These are phyloP conservation scores for Pugionium cornutum DNA, from an alignment of 345 rosid genomes.

Conservation along the genomic window DNA sequence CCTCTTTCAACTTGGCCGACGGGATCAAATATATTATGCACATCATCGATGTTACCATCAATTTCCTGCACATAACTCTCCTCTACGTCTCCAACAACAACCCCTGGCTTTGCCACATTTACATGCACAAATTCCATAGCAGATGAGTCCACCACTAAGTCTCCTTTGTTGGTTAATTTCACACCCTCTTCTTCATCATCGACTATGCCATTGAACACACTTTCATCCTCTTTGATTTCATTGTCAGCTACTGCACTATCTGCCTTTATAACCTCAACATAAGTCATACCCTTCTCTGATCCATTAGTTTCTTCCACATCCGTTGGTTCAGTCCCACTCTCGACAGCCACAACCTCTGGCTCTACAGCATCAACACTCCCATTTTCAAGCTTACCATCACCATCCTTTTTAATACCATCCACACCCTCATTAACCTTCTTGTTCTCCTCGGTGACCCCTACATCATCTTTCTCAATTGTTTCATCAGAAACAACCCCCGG, in stretches of 20 bases:
- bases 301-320: conserved; percentile 38
- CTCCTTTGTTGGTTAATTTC: conserved; percentile 43
- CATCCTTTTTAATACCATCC: conserved; percentile 29
- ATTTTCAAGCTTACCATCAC: conserved; percentile 34
- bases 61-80: conserved; percentile 41
- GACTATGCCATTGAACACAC: conserved; percentile 17
- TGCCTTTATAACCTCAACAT: conserved; percentile 32
- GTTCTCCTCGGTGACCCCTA: conserved; percentile 35
- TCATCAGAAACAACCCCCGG: conserved; percentile 38
- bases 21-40: conserved; percentile 52
- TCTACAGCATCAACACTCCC: conserved; percentile 33
- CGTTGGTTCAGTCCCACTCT: conserved; percentile 35
- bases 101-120: conserved; percentile 38
- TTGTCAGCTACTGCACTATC: conserved; percentile 37
- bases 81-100: conserved; percentile 47
- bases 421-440: conserved; percentile 33
- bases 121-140: conserved; percentile 39
- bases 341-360: conserved; percentile 43
- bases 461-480: conserved; percentile 20
- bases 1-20: conserved; percentile 28
- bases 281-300: conserved; percentile 33
- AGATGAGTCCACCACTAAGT: conserved; percentile 30
- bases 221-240: conserved; percentile 34
- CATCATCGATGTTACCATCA: conserved; percentile 36
- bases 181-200: conserved; percentile 31